Evolutionary conservation across 2,329 filamentous ascomycete genomes (phyloP).

Genomic region (Fusarium caatingaense): DNA sequence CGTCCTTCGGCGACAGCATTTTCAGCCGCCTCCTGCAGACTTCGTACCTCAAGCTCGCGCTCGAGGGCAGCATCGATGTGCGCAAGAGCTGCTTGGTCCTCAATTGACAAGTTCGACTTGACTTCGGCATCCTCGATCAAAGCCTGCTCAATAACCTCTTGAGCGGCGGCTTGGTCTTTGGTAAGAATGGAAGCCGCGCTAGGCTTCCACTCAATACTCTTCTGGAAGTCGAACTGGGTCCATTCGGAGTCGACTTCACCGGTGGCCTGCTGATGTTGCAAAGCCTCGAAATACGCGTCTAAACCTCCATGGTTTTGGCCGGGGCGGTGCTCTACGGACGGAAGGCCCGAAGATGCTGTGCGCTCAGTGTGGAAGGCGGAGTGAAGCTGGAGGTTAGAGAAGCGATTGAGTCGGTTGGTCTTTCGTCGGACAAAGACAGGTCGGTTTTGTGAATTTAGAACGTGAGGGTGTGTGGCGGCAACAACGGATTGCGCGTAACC

Average conservation of each 20-base stretch:
- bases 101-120: slow-evolving; percentile 55
- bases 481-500: slow-evolving; percentile 98
- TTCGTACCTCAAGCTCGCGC: slow-evolving; percentile 75
- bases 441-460: slow-evolving; percentile 77
- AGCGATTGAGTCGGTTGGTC: slow-evolving; percentile 65
- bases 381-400: slow-evolving; percentile 72
- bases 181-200: slow-evolving; percentile 66
- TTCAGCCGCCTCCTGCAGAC: slow-evolving; percentile 58
- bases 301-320: slow-evolving; percentile 72
- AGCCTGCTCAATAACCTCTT: slow-evolving; percentile 49
- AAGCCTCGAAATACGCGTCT: slow-evolving; percentile 91
- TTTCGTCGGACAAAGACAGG: slow-evolving; percentile 71
- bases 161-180: slow-evolving; percentile 64
- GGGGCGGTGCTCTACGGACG: slow-evolving; percentile 63
- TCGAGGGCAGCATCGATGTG: slow-evolving; percentile 88
- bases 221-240: slow-evolving; percentile 90
- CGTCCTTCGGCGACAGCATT: slow-evolving; percentile 54
- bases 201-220: slow-evolving; percentile 89
- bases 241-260: slow-evolving; percentile 80
- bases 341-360: slow-evolving; percentile 59
- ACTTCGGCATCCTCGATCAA: slow-evolving; percentile 52
- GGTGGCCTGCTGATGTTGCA: slow-evolving; percentile 79
- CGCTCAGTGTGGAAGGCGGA: slow-evolving; percentile 78
- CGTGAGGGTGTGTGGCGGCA: slow-evolving; percentile 86
- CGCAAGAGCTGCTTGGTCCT: slow-evolving; percentile 72